Evolutionary conservation across 2,329 filamentous ascomycete species (phyloP).

Genomic region (Gnomoniopsis smithogilvyi): DNA sequence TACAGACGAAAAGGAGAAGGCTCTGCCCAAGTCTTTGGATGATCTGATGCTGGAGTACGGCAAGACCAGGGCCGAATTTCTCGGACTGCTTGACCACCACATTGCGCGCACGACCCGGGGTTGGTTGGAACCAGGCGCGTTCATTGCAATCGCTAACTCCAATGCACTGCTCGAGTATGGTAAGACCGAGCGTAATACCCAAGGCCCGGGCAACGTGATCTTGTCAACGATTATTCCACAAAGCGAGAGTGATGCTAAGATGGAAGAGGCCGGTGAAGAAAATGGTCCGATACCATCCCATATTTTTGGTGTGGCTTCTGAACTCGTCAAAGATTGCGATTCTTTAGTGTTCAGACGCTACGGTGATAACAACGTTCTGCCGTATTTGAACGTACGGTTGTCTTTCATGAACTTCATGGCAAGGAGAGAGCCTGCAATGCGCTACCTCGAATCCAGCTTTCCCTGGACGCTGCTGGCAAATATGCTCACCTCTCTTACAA

Average conservation of each 20-base stretch:
- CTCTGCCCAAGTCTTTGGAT: slow-evolving; percentile 27
- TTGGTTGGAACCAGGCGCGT: slow-evolving; percentile 52
- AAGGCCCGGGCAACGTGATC: slow-evolving; percentile 35
- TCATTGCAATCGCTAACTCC: slow-evolving; percentile 55
- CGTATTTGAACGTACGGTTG: slow-evolving; percentile 61
- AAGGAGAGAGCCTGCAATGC: slow-evolving; percentile 38
- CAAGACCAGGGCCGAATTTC: slow-evolving; percentile 38
- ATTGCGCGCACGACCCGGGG: slow-evolving; percentile 49
- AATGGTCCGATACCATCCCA: slow-evolving; percentile 17
- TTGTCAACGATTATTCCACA: slow-evolving; percentile 33
- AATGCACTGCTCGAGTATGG: slow-evolving; percentile 56
- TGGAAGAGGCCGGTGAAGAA: neutral
- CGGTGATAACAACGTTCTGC: slow-evolving; percentile 56
- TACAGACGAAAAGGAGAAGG: slow-evolving; percentile 8
- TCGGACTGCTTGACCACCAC: slow-evolving; percentile 51
- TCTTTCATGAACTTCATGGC: slow-evolving; percentile 53
- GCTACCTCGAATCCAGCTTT: slow-evolving; percentile 37
- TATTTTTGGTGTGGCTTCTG: slow-evolving; percentile 33
- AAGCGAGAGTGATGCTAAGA: neutral
- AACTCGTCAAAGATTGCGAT: slow-evolving; percentile 42
- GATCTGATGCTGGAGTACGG: slow-evolving; percentile 9
- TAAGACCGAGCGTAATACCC: slow-evolving; percentile 16
- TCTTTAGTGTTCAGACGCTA: slow-evolving; percentile 46
- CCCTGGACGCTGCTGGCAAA: slow-evolving; percentile 36
- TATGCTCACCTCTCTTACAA: slow-evolving; percentile 35